Conservation (phyloP, 164 flowering plant species). For the Magnolia sinica region DNA sequence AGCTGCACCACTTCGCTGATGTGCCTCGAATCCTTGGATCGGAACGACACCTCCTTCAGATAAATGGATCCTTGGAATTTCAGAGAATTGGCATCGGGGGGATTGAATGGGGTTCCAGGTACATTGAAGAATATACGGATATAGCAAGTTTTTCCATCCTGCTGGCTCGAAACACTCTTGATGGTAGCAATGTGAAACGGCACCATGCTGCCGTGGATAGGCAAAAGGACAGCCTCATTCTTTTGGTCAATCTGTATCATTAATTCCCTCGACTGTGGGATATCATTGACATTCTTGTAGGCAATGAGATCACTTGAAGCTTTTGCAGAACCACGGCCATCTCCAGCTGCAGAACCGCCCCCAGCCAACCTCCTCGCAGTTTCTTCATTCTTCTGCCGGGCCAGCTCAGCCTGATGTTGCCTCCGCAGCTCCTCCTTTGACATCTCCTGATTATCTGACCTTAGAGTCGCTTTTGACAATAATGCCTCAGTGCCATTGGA, state of each 20-base stretch:
- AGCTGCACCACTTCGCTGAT: slow-evolving; percentile 69
- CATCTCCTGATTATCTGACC: slow-evolving; percentile 66
- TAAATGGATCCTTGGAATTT: slow-evolving; percentile 59
- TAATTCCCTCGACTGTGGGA: slow-evolving; percentile 56
- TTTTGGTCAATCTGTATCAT: slow-evolving; percentile 78
- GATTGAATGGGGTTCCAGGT: slow-evolving; percentile 69
- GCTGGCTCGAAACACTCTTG: slow-evolving; percentile 68
- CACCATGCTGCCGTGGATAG: slow-evolving; percentile 70
- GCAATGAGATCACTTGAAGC: slow-evolving; percentile 51
- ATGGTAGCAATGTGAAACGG: slow-evolving; percentile 76
- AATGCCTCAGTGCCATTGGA: slow-evolving; percentile 24
- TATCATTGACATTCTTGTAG: slow-evolving; percentile 60
- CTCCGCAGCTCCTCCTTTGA: slow-evolving; percentile 70
- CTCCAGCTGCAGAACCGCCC: slow-evolving; percentile 39
- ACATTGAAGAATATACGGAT: slow-evolving; percentile 72
- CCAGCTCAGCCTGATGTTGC: slow-evolving; percentile 84
- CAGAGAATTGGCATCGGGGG: slow-evolving; percentile 53
- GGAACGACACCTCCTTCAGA: slow-evolving; percentile 78
- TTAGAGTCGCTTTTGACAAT: slow-evolving; percentile 53
- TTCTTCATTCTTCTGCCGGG: slow-evolving; percentile 81
- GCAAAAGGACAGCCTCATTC: slow-evolving; percentile 68
- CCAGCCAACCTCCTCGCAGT: slow-evolving; percentile 78
- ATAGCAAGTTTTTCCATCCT: slow-evolving; percentile 59
- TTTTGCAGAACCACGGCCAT: slow-evolving; percentile 24
- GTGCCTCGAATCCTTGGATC: slow-evolving; percentile 77